Evolutionary conservation across 345 rosid species (phyloP).

Genomic region (Citrus reticulata): DNA sequence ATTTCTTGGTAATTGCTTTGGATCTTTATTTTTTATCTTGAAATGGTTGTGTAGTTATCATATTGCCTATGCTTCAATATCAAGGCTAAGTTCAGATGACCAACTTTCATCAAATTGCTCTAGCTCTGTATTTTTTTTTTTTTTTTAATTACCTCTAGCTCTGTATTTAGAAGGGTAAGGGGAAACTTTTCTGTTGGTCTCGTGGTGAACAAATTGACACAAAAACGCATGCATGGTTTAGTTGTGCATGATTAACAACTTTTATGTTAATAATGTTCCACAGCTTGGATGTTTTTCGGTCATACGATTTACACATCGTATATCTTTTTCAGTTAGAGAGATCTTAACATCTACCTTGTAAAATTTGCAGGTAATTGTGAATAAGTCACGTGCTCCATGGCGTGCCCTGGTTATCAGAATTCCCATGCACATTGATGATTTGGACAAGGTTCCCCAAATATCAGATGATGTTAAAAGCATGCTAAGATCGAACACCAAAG

Average conservation of each 20-base stretch:
- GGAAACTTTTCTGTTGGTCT: not conserved
- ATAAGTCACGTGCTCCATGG: slow-evolving; percentile 85
- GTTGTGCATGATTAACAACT: not conserved
- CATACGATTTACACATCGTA: not conserved
- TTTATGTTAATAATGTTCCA: not conserved
- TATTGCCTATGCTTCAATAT: not conserved
- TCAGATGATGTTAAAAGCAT: slow-evolving; percentile 66
- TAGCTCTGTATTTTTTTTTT: not conserved
- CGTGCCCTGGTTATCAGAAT: slow-evolving; percentile 59
- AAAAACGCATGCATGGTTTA: not conserved
- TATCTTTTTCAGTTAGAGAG: not conserved
- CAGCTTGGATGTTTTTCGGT: not conserved
- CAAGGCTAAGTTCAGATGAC: not conserved
- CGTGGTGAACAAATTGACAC: not conserved
- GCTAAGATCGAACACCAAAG: slow-evolving; percentile 56
- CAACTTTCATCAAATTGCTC: not conserved
- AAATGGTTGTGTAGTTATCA: not conserved
- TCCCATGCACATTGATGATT: slow-evolving; percentile 61
- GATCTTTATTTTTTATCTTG: not conserved
- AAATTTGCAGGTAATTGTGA: slow-evolving; percentile 67
- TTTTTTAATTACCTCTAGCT: not conserved
- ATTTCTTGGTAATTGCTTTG: not conserved
- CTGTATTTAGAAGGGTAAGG: not conserved
- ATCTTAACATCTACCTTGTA: not conserved
- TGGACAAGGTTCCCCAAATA: slow-evolving; percentile 69